Evolutionary conservation across 345 rosid species (phyloP).

Genomic region (Citrus maxima): DNA sequence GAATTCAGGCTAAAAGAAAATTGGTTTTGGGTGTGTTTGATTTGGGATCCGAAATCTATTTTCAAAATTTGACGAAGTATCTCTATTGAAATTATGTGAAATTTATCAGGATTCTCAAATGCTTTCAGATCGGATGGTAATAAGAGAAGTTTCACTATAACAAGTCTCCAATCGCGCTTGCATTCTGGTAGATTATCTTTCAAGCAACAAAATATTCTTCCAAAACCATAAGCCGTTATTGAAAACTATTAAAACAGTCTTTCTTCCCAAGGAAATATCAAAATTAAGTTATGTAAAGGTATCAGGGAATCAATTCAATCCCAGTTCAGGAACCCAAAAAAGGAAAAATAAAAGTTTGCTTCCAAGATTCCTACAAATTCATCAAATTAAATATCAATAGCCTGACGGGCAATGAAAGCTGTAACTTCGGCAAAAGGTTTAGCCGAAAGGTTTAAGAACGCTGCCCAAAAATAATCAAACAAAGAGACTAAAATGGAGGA

Average conservation of each 20-base stretch:
- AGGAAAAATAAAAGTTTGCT: not conserved
- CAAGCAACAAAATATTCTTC: not conserved
- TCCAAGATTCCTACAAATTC: slow-evolving; percentile 12
- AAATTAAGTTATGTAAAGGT: not conserved
- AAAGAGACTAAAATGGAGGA: not conserved
- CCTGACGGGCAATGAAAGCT: slow-evolving; percentile 9
- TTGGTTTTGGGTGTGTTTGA: too few species aligned
- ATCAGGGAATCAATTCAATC: slow-evolving; percentile 15
- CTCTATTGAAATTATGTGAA: too few species aligned
- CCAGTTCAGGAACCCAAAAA: not conserved
- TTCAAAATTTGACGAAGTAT: too few species aligned
- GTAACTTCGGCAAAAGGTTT: slow-evolving; percentile 17
- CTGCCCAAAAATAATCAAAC: not conserved
- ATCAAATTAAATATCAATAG: not conserved
- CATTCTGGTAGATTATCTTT: not conserved
- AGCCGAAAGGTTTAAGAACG: not conserved
- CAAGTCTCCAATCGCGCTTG: not conserved
- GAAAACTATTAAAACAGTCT: slow-evolving; percentile 4
- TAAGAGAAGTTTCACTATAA: not conserved
- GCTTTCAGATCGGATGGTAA: not conserved
- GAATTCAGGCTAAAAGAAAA: too few species aligned
- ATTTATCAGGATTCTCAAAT: not conserved
- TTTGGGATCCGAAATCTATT: too few species aligned
- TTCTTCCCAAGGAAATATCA: not conserved
- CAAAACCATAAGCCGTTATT: not conserved